Percentiles rank a stretch among this genome's conserved stretches.
Conservation (phyloP, 164 flowering plant genomes). For the Nelumbo lutea region DNA sequence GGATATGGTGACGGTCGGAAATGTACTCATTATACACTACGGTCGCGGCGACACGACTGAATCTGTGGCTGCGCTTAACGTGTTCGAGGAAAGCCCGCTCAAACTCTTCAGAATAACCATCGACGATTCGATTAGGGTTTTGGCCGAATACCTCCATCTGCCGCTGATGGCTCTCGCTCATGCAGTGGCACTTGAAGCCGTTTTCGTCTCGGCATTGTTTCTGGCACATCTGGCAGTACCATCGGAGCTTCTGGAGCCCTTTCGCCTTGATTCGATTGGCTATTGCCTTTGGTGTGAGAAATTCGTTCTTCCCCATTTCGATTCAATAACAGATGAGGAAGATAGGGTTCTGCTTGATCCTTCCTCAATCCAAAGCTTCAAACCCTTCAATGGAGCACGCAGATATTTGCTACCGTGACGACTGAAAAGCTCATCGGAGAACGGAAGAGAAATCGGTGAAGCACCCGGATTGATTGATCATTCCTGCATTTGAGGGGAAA, state of each 20-base stretch:
- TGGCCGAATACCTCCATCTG: slow-evolving; percentile 94
- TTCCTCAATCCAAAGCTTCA: no score
- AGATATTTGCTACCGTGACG: no score
- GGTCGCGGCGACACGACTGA: slow-evolving; percentile 81
- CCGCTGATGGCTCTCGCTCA: slow-evolving; percentile 92
- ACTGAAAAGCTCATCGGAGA: no score
- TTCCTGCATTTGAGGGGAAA: no score
- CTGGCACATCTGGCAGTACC: slow-evolving; percentile 98
- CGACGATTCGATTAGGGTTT: slow-evolving; percentile 65
- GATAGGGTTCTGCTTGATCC: no score
- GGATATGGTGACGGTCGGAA: slow-evolving; percentile 75
- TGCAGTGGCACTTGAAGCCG: slow-evolving; percentile 94
- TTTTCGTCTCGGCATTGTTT: slow-evolving; percentile 93
- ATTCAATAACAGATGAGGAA: no score
- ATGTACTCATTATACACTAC: slow-evolving; percentile 90
- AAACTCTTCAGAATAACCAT: slow-evolving; percentile 86
- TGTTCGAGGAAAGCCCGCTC: slow-evolving; percentile 66
- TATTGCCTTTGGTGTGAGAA: slow-evolving; percentile 84
- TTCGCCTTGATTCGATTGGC: slow-evolving; percentile 88
- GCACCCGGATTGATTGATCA: no score
- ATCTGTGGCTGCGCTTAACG: slow-evolving; percentile 82
- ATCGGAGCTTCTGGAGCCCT: slow-evolving; percentile 79
- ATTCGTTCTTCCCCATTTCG: slow-evolving; percentile 87
- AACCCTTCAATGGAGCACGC: no score
- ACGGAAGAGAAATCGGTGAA: no score